Conservation (phyloP, 2,329 filamentous ascomycete genomes). For the Botryotinia narcissicola region DNA sequence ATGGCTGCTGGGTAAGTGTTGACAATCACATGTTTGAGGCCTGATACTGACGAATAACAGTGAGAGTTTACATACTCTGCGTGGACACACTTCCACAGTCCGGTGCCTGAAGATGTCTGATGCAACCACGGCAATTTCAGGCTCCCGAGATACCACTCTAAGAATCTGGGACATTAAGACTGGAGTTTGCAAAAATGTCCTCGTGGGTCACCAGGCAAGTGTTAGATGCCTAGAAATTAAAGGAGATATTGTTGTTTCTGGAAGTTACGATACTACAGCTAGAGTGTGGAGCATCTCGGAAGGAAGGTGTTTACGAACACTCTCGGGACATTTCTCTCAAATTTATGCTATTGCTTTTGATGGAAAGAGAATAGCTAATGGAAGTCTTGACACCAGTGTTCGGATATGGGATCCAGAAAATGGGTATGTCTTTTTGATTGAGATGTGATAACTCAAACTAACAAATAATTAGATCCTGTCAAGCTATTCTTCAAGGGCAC, state of each 20-base stretch:
- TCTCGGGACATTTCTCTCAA: slow-evolving; percentile 95
- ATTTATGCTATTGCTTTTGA: slow-evolving; percentile 99
- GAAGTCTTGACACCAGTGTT: slow-evolving; percentile 93
- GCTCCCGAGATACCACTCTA: slow-evolving; percentile 90
- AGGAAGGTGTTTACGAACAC: slow-evolving; percentile 83
- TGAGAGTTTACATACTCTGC: slow-evolving; percentile 74
- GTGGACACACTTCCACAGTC: slow-evolving; percentile 95
- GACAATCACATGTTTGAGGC: slow-evolving; percentile 37
- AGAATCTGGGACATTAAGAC: slow-evolving; percentile 92
- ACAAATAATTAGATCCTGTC: slow-evolving; percentile 44
- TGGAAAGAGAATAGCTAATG: slow-evolving; percentile 87
- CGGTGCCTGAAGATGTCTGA: slow-evolving; percentile 98
- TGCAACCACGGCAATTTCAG: slow-evolving; percentile 88
- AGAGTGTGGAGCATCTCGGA: slow-evolving; percentile 98
- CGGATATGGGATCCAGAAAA: slow-evolving; percentile 92
- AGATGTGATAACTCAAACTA: slow-evolving; percentile 39
- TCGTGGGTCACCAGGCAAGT: slow-evolving; percentile 93
- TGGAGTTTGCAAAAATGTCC: slow-evolving; percentile 83
- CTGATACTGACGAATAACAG: slow-evolving; percentile 43
- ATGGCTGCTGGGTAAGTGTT: slow-evolving; percentile 78
- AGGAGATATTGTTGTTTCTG: slow-evolving; percentile 94
- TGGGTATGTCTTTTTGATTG: slow-evolving; percentile 56
- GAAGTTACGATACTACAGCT: slow-evolving; percentile 95
- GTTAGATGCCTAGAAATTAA: slow-evolving; percentile 94
- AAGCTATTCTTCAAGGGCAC: slow-evolving; percentile 92